Base-by-base conservation (phyloP, 106 monocot species). In the Allium fistulosum region DNA sequence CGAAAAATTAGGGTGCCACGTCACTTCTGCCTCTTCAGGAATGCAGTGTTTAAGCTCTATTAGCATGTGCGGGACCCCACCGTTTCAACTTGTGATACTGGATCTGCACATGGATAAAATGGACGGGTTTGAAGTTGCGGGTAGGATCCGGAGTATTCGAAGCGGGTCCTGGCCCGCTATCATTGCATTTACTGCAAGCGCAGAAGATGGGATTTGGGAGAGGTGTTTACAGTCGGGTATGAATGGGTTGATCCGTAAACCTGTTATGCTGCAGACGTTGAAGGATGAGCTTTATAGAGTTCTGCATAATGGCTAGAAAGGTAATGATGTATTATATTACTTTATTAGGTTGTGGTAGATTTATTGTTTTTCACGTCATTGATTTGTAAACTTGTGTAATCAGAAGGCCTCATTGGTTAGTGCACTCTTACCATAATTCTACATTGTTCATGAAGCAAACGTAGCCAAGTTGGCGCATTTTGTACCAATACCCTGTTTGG, bases 251-350 rank as follows among this genome's bases (percentile, higher is more conserved):
- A 71, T 90, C 17, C 74, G 72, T 18, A 90, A 85, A 56, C 90
- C 90, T 0, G 66, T 86, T 6, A 65, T 57, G 49, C 62, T 82
- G 13, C 75, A 71, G 22, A 66, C 70, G 9, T 70, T 90, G 52
- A 62, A 70, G 59, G 90, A 90, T 13, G 90, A 90, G 71, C 70
- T 90, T 10, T 67, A 66, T 53, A 80, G 85, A 27, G 73, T 90
- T 52, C 80, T 90, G 37, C 75, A 66, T 45, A 74, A 69, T 46
- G 59, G 78, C 2, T 87, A 75, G 53, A 60, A 37, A 5, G 37
- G 2, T 2, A 37, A 37, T 37, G 37, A 37, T 37, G 37, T 37
- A 5, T 37, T 4, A 37, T 37, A 37, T 37, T 37, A 37, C 22
- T 22, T 22, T 22, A 22, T 2, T 37, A 37, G 37, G 37, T 4